phyloP scores from a whole-genome alignment of 176 grass and related monocot species.

The Paspalum vaginatum region DNA sequence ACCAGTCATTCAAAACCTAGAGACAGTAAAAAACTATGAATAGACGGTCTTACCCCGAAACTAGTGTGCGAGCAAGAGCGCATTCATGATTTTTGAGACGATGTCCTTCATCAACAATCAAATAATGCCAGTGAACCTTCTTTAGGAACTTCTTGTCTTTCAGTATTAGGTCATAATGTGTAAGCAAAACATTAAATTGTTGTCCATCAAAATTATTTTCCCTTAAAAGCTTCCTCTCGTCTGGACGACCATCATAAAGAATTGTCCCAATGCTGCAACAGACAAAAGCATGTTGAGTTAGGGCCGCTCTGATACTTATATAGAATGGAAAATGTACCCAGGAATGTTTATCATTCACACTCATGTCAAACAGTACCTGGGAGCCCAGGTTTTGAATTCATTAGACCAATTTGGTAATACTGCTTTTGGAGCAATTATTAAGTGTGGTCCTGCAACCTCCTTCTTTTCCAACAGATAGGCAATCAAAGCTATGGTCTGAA shows the following conservation, averaged over 20 bases:
- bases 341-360: slow-evolving; percentile 19
- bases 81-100: slow-evolving; percentile 99
- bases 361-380: slow-evolving; percentile 59
- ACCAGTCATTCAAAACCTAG: slow-evolving; percentile 11
- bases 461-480: slow-evolving; percentile 97
- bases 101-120: slow-evolving; percentile 99
- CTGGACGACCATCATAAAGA: slow-evolving; percentile 96
- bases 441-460: slow-evolving; percentile 82
- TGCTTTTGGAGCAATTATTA: slow-evolving; percentile 98
- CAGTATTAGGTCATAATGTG: slow-evolving; percentile 99
- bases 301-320: slow-evolving; percentile 26
- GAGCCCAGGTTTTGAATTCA: slow-evolving; percentile 97
- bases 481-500: slow-evolving; percentile 94
- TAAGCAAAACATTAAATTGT: slow-evolving; percentile 93
- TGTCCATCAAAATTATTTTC: slow-evolving; percentile 73
- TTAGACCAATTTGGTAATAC: slow-evolving; percentile 97
- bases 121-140: slow-evolving; percentile 96
- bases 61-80: slow-evolving; percentile 88
- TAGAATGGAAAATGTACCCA: slow-evolving; percentile 40
- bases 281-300: slow-evolving; percentile 37
- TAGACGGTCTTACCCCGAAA: slow-evolving; percentile 81
- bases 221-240: slow-evolving; percentile 88
- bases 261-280: slow-evolving; percentile 76
- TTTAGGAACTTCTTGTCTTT: slow-evolving; percentile 98
- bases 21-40: slow-evolving; percentile 23